Percentiles rank a stretch among this genome's conserved stretches.
Conservation (phyloP, 1,284 basidiomycete species). For the Ustilago sp. region DNA sequence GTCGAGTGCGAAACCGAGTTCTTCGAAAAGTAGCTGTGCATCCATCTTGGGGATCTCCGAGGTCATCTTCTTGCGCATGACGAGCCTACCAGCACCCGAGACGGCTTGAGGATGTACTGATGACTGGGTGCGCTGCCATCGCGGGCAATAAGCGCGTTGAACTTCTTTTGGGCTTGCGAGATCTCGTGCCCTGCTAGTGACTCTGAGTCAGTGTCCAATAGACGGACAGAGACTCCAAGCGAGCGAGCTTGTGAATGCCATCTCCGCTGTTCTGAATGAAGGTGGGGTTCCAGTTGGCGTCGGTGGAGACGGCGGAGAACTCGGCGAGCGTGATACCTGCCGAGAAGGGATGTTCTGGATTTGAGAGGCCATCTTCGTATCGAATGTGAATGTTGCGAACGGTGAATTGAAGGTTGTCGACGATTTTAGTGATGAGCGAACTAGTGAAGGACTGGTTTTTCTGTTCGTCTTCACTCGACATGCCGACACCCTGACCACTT, state of each 20-base stretch:
- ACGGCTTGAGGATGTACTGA: constrained; percentile 96
- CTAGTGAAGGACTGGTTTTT: constrained; percentile 85
- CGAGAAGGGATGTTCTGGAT: constrained; percentile 96
- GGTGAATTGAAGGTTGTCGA: constrained; percentile 96
- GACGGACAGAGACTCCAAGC: constrained; percentile 85
- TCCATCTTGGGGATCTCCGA: constrained; percentile 83
- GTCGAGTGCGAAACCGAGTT: constrained; percentile 92
- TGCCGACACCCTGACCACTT: constrained; percentile 32
- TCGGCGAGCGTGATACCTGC: constrained; percentile 90
- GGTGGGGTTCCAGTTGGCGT: constrained; percentile 90
- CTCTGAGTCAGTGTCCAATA: constrained; percentile 96
- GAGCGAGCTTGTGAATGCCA: constrained; percentile 92
- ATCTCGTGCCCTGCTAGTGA: constrained; percentile 79
- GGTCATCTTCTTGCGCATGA: constrained; percentile 80
- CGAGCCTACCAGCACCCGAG: constrained; percentile 89
- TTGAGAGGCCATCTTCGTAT: constrained; percentile 94
- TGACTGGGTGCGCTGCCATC: constrained; percentile 72
- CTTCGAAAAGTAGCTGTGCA: constrained; percentile 88
- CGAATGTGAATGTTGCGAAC: constrained; percentile 77
- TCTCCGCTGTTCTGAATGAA: constrained; percentile 92
- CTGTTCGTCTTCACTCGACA: constrained; percentile 75
- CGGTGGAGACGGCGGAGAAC: constrained; percentile 93
- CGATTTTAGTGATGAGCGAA: constrained; percentile 87
- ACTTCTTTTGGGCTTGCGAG: constrained; percentile 80
- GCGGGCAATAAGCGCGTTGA: constrained; percentile 76